These are phyloP conservation scores for Sclerotinia nivalis DNA, from an alignment of 2,329 filamentous ascomycete species.

Conservation along the genomic window DNA sequence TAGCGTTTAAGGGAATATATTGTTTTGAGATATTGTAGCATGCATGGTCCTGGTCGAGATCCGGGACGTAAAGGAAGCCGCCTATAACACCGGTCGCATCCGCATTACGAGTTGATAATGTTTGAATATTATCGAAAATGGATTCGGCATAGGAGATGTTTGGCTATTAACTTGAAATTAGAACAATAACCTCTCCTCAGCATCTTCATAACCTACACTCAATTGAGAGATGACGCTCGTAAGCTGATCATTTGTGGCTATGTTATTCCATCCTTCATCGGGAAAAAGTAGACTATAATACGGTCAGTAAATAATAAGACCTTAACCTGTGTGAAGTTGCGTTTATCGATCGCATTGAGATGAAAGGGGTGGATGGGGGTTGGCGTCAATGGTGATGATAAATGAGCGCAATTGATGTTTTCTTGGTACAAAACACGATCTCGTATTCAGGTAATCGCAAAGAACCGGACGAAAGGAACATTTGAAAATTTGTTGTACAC, in stretches of 20 bases:
- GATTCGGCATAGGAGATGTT: conserved; percentile 38
- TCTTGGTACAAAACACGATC: not conserved
- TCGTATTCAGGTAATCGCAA: not conserved
- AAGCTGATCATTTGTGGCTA: conserved; percentile 27
- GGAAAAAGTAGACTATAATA: conserved; percentile 37
- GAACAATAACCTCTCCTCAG: not conserved
- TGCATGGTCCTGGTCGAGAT: conserved; percentile 56
- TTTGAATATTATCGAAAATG: conserved; percentile 66
- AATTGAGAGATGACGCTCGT: conserved; percentile 33
- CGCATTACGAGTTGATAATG: conserved; percentile 69
- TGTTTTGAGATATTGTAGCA: conserved; percentile 64
- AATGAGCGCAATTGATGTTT: not conserved
- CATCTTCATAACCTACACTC: conserved; percentile 30
- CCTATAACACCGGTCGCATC: conserved; percentile 62
- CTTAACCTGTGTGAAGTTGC: not conserved
- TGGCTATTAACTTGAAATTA: conserved; percentile 29
- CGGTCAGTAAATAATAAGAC: conserved; percentile 26
- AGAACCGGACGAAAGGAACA: not conserved
- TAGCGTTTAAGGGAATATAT: conserved; percentile 76
- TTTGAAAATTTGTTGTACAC: conserved; percentile 22
- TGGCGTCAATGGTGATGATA: not conserved
- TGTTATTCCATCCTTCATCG: conserved; percentile 37
- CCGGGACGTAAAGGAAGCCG: conserved; percentile 84
- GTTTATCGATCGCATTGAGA: conserved; percentile 1
- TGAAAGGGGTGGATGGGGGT: not conserved